Evolutionary conservation across 768 basidiomycete species (phyloP).

Genomic region (Suillus decipiens): DNA sequence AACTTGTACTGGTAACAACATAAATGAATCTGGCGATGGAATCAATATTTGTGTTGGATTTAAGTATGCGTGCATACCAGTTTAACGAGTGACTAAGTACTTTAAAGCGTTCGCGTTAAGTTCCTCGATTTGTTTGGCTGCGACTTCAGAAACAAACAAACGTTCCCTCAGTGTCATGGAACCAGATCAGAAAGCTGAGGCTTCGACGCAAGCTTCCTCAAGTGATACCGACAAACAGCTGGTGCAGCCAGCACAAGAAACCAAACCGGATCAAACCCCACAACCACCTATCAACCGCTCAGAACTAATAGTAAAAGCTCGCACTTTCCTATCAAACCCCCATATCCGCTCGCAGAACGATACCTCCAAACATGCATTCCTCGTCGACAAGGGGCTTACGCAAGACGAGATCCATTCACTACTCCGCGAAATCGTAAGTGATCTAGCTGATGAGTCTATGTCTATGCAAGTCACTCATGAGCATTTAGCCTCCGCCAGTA

Average conservation of each 20-base stretch:
- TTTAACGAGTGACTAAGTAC: too few relatives aligned
- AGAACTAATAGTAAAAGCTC: conserved; percentile 56
- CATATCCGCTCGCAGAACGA: conserved; percentile 61
- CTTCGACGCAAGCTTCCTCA: not conserved
- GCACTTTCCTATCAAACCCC: conserved; percentile 65
- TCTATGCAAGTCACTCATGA: conserved; percentile 4
- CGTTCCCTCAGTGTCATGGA: not conserved
- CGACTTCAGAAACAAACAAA: too few relatives aligned
- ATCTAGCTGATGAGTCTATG: not conserved
- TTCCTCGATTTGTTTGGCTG: too few relatives aligned
- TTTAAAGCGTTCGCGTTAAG: too few relatives aligned
- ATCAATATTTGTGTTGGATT: too few relatives aligned
- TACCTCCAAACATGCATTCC: conserved; percentile 59
- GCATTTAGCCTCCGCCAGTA: conserved; percentile 46
- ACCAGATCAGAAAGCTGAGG: not conserved
- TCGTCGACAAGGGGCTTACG: conserved; percentile 70
- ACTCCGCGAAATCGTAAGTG: conserved; percentile 55
- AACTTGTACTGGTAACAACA: too few relatives aligned
- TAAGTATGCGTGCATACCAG: too few relatives aligned
- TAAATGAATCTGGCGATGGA: too few relatives aligned
- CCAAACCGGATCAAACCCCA: not conserved
- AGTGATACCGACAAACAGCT: not conserved
- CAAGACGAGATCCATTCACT: conserved; percentile 59
- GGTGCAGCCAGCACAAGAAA: not conserved
- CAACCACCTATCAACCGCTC: conserved; percentile 29